These are phyloP conservation scores for Talaromyces rugulosus DNA, from an alignment of 2,329 filamentous ascomycete species.

Conservation along the genomic window DNA sequence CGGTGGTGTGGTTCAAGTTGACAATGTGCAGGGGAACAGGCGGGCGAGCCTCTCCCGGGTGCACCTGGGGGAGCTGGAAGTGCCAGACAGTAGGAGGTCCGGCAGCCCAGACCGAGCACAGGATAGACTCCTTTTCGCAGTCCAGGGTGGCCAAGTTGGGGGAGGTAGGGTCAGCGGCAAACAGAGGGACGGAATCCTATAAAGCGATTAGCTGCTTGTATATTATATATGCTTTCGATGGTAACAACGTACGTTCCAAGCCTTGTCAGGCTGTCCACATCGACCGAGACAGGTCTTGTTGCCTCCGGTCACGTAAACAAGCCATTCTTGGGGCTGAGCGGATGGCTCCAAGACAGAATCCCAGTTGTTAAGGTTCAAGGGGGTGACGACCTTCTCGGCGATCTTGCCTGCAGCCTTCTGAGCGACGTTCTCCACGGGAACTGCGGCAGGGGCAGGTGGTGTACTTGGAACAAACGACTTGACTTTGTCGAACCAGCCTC, in stretches of 20 bases:
- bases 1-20: constrained; percentile 54
- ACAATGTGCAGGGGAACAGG: constrained; percentile 52
- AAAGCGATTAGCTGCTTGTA: background rate
- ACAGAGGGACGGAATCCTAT: constrained; percentile 51
- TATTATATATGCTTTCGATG: background rate
- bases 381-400: constrained; percentile 47
- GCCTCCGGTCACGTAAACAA: constrained; percentile 59
- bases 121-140: constrained; percentile 55
- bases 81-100: constrained; percentile 55
- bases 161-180: constrained; percentile 50
- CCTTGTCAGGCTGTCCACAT: constrained; percentile 52
- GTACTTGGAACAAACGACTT: constrained; percentile 53
- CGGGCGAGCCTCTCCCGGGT: constrained; percentile 50
- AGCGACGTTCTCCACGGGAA: constrained; percentile 36
- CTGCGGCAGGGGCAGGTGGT: constrained; percentile 22
- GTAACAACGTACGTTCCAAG: constrained; percentile 42
- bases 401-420: constrained; percentile 47
- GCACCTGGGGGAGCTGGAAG: constrained; percentile 52
- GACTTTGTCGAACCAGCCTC: constrained; percentile 49
- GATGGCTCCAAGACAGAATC: constrained; percentile 46
- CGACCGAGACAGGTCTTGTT: constrained; percentile 62
- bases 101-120: constrained; percentile 59
- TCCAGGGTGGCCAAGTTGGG: constrained; percentile 57
- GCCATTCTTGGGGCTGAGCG: constrained; percentile 49
- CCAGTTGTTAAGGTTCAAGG: constrained; percentile 56